Conservation (phyloP, 192 early-diverging fungal species). For the Backusella psychrophila region DNA sequence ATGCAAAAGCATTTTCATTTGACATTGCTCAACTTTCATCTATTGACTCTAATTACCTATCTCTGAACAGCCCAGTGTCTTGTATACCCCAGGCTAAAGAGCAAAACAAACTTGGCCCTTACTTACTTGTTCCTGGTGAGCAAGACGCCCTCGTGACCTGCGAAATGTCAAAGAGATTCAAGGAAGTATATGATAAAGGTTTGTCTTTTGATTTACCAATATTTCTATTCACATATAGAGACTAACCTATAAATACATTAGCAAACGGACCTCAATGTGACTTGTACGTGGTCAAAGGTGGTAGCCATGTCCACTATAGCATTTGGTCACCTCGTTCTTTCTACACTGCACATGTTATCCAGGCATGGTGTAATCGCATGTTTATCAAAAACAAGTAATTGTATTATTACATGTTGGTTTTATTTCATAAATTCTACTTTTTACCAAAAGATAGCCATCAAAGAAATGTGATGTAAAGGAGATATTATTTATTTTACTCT, state of each 20-base stretch:
- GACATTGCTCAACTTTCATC: background rate
- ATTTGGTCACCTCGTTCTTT: slow-evolving; percentile 11
- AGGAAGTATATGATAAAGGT: slow-evolving; percentile 12
- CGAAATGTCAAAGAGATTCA: slow-evolving; percentile 6
- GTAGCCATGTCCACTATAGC: background rate
- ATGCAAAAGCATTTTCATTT: slow-evolving; percentile 17
- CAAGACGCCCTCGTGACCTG: background rate
- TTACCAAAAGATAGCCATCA: no score
- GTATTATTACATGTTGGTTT: no score
- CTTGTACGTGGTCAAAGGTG: background rate
- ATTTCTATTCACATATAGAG: background rate
- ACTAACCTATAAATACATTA: background rate
- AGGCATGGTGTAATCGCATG: slow-evolving; percentile 6
- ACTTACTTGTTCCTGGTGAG: background rate
- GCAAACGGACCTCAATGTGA: background rate
- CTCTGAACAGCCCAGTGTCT: background rate
- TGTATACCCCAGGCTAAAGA: background rate
- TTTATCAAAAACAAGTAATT: slow-evolving; percentile 4
- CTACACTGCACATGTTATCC: background rate
- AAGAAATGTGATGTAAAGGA: no score
- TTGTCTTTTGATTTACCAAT: background rate
- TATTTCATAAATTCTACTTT: no score
- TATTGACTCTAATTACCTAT: slow-evolving; percentile 5
- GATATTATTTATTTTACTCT: no score
- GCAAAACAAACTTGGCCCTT: slow-evolving; percentile 11